These are phyloP conservation scores for Poteriospumella lacustris DNA, from an alignment of 108 stramenopile genomes.

Conservation along the genomic window DNA sequence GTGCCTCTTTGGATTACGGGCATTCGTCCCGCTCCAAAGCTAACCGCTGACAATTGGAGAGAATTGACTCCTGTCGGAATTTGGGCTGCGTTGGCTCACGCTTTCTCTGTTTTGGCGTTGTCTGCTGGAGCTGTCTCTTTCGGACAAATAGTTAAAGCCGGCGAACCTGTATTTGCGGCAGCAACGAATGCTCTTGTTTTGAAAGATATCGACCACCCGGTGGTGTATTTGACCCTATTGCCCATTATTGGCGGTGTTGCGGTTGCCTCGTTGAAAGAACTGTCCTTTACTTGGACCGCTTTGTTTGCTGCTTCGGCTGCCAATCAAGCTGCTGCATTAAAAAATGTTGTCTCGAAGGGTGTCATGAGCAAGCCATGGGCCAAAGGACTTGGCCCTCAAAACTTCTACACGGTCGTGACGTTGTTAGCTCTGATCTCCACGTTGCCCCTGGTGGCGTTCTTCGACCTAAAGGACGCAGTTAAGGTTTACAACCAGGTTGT, in stretches of 20 bases:
- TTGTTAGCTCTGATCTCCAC: conserved; percentile 68
- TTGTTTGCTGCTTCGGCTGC: conserved; percentile 81
- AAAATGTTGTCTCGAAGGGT: conserved; percentile 77
- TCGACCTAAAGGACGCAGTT: conserved; percentile 68
- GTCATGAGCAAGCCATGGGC: conserved; percentile 51
- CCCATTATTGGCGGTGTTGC: conserved; percentile 82
- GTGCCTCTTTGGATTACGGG: conserved; percentile 76
- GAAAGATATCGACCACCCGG: conserved; percentile 29
- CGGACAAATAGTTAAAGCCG: conserved; percentile 99
- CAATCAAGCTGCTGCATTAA: conserved; percentile 76
- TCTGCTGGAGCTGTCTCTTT: conserved; percentile 96
- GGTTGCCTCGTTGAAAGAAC: conserved; percentile 77
- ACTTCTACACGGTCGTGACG: conserved; percentile 84
- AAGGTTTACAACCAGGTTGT: conserved; percentile 68
- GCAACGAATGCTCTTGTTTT: conserved; percentile 24
- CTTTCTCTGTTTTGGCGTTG: conserved; percentile 88
- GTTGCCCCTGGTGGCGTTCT: conserved; percentile 63
- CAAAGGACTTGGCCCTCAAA: conserved; percentile 54
- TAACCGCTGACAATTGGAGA: conserved; percentile 68
- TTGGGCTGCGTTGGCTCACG: conserved; percentile 92
- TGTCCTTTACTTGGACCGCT: conserved; percentile 59
- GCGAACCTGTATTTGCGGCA: conserved; percentile 94
- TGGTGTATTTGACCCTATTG: conserved; percentile 69
- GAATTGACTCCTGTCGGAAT: conserved; percentile 85
- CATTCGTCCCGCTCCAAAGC: conserved; percentile 82